phyloP scores from a whole-genome alignment of 139 green algal genomes.

The Chlamydomonas sp. region DNA sequence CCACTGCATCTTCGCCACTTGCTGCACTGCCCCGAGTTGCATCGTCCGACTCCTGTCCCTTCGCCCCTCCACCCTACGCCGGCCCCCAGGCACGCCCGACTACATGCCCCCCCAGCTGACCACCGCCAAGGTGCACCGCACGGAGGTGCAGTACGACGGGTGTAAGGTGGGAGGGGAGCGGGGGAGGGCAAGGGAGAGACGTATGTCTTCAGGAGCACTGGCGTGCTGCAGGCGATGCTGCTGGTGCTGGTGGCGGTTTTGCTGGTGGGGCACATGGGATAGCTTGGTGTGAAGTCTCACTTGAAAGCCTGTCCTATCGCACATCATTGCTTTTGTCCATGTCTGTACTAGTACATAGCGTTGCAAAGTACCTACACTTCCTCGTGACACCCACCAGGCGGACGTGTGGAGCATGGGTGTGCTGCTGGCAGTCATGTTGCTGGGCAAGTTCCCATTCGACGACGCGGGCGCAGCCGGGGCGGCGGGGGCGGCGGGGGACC shows the following conservation, averaged over 20 bases:
- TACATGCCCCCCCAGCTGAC: constrained; percentile 62
- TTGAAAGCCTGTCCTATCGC: not conserved
- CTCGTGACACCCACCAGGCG: not conserved
- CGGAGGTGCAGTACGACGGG: constrained; percentile 46
- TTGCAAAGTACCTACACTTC: too few species aligned
- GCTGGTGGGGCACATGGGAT: too few species aligned
- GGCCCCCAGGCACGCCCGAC: constrained; percentile 49
- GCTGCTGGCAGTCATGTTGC: constrained; percentile 68
- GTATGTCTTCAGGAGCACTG: too few species aligned
- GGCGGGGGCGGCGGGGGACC: not conserved
- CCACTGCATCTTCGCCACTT: too few species aligned
- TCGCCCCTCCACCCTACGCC: too few species aligned
- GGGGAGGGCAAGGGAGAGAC: not conserved
- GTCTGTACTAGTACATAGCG: not conserved
- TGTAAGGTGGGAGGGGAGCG: constrained; percentile 13
- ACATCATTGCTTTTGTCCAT: not conserved
- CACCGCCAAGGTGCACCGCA: constrained; percentile 43
- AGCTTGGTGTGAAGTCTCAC: too few species aligned
- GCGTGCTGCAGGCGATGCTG: too few species aligned
- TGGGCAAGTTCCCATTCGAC: constrained; percentile 74
- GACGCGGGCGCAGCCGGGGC: constrained; percentile 10
- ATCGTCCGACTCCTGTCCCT: too few species aligned
- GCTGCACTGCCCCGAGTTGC: too few species aligned
- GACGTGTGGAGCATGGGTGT: constrained; percentile 68
- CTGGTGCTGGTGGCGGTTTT: too few species aligned